A percentile compares a stretch with the other conserved stretches of the same genome.
These are phyloP conservation scores for Umbelopsis sp. DNA, from an alignment of 192 early-diverging fungal genomes.

Conservation along the genomic window DNA sequence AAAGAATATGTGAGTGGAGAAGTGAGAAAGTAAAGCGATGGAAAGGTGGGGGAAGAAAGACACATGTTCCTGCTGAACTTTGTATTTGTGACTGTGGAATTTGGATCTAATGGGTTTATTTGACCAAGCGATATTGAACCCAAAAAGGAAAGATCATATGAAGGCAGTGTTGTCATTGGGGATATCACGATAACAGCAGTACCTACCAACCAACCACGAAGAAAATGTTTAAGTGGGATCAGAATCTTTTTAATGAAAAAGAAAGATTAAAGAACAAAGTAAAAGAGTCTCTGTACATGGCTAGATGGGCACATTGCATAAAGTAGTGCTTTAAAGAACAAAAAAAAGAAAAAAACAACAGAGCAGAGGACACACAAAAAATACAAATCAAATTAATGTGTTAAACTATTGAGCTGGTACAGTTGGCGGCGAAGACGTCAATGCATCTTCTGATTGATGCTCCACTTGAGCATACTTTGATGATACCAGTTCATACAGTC, in stretches of 20 bases:
- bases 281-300: not conserved
- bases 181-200: too few relatives aligned
- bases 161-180: not conserved
- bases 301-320: too few relatives aligned
- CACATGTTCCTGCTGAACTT: not conserved
- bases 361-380: not conserved
- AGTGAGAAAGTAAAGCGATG: not conserved
- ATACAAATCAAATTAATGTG: not conserved
- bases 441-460: not conserved
- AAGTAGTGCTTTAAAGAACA: not conserved
- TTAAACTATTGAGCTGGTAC: not conserved
- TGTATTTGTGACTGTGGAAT: not conserved
- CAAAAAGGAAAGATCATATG: conserved; percentile 17
- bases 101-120: not conserved
- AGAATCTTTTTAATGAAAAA: not conserved
- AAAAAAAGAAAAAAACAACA: not conserved
- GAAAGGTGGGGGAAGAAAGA: not conserved
- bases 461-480: not conserved
- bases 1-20: too few relatives aligned
- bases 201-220: too few relatives aligned
- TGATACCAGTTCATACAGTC: conserved; percentile 1
- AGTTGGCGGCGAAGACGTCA: not conserved
- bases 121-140: conserved; percentile 18
- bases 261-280: not conserved
- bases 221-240: too few relatives aligned